A percentile compares a stretch with the other conserved stretches of the same genome.
Conservation (phyloP, 1,284 basidiomycete genomes). For the Hemileia vastatrix region DNA sequence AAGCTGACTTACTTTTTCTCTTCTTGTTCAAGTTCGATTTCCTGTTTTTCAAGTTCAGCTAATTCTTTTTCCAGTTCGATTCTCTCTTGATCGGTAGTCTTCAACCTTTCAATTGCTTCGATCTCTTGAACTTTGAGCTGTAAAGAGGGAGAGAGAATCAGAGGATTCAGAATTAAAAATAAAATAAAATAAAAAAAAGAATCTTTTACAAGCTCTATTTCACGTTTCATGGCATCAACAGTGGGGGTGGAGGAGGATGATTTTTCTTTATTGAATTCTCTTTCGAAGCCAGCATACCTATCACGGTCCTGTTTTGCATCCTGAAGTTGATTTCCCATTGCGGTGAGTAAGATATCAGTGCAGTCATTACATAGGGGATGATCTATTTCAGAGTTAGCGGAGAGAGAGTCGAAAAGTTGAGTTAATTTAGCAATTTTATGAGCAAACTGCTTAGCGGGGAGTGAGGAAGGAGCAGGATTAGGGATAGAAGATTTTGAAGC, state of each 20-base stretch:
- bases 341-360: constrained; percentile 66
- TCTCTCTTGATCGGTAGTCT: constrained; percentile 62
- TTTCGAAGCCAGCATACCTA: constrained; percentile 83
- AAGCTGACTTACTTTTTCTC: constrained; percentile 61
- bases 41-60: constrained; percentile 60
- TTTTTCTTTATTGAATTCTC: constrained; percentile 57
- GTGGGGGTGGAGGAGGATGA: not conserved
- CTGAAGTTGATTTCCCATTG: constrained; percentile 71
- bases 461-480: not conserved
- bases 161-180: constrained; percentile 25
- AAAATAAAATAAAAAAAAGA: not conserved
- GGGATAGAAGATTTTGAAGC: not conserved
- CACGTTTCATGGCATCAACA: constrained; percentile 8
- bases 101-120: constrained; percentile 60
- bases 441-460: constrained; percentile 1
- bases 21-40: constrained; percentile 62
- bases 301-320: constrained; percentile 84
- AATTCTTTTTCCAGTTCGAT: constrained; percentile 65
- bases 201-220: constrained; percentile 34
- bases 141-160: constrained; percentile 5
- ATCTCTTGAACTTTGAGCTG: constrained; percentile 37
- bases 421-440: constrained; percentile 4
- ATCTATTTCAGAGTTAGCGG: constrained; percentile 70
- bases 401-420: constrained; percentile 66
- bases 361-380: constrained; percentile 95